Evolutionary conservation across 2,329 filamentous ascomycete genomes (phyloP).

Genomic region (Fusarium sp.): DNA sequence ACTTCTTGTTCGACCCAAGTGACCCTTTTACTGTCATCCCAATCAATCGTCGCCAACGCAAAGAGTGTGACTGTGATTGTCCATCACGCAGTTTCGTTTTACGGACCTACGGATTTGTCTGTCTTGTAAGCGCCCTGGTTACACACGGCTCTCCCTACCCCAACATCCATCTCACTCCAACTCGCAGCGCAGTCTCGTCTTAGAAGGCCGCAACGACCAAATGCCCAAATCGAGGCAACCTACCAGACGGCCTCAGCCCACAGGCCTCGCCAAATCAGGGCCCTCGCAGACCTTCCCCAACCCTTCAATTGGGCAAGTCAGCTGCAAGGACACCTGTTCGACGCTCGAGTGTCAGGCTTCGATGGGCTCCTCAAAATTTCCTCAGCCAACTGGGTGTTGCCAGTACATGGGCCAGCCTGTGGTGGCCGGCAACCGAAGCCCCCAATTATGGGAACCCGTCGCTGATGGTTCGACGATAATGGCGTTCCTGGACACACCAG

Average conservation of each 20-base stretch:
- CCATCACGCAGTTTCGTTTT: constrained; percentile 7
- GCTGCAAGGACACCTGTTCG: constrained; percentile 37
- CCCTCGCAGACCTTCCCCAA: constrained; percentile 26
- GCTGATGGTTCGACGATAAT: constrained; percentile 7
- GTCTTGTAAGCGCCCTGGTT: background rate
- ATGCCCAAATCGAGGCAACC: constrained; percentile 30
- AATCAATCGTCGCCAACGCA: background rate
- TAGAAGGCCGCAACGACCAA: constrained; percentile 7
- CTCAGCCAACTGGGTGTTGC: constrained; percentile 27
- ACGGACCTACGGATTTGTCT: background rate
- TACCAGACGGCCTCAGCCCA: constrained; percentile 24
- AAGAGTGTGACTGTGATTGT: constrained; percentile 11
- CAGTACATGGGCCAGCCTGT: constrained; percentile 1
- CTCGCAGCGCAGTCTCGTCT: background rate
- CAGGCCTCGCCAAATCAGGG: constrained; percentile 35
- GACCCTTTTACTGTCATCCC: constrained; percentile 8
- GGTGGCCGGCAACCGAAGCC: background rate
- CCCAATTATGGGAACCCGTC: constrained; percentile 24
- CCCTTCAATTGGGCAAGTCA: constrained; percentile 37
- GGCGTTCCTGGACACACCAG: constrained; percentile 23
- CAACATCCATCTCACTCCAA: background rate
- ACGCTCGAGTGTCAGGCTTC: constrained; percentile 26
- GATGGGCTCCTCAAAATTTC: constrained; percentile 5
- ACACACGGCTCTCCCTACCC: background rate
- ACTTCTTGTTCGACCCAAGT: background rate